Conservation (phyloP, 805 yeast genomes). For the Saturnispora diversa region DNA sequence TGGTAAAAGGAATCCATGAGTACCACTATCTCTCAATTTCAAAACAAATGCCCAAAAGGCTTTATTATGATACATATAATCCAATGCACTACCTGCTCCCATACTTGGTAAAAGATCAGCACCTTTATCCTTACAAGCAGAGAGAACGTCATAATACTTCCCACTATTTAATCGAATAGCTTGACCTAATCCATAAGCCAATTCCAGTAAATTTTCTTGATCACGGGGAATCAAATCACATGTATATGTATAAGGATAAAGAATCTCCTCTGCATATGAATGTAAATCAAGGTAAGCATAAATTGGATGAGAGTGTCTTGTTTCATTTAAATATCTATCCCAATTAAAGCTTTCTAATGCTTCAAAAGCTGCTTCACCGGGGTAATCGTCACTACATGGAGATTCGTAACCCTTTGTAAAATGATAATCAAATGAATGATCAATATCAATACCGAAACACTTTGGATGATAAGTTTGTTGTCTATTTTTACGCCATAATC, state of each 20-base stretch:
- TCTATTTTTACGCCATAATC: constrained; percentile 85
- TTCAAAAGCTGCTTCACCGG: constrained; percentile 68
- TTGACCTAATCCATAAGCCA: constrained; percentile 74
- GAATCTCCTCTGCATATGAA: constrained; percentile 75
- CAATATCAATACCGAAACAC: constrained; percentile 81
- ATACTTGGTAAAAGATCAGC: constrained; percentile 63
- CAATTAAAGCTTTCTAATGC: constrained; percentile 49
- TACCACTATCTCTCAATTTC: constrained; percentile 73
- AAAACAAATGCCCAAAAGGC: constrained; percentile 82
- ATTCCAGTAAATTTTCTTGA: constrained; percentile 68
- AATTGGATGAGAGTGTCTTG: constrained; percentile 48
- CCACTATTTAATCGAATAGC: constrained; percentile 60
- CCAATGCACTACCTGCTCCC: constrained; percentile 76
- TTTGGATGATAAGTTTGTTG: constrained; percentile 60
- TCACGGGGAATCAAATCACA: constrained; percentile 71
- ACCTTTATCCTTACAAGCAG: constrained; percentile 76
- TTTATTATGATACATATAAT: constrained; percentile 73
- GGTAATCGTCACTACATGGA: constrained; percentile 78
- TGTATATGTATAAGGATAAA: constrained; percentile 77
- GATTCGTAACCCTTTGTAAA: constrained; percentile 54
- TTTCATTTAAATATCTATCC: constrained; percentile 39
- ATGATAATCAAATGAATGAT: constrained; percentile 72
- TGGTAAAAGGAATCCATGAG: constrained; percentile 77
- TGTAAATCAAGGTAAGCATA: constrained; percentile 78
- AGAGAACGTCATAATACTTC: constrained; percentile 56